Conservation (phyloP, 495 filamentous ascomycete species). For the Neohortaea acidophila region DNA sequence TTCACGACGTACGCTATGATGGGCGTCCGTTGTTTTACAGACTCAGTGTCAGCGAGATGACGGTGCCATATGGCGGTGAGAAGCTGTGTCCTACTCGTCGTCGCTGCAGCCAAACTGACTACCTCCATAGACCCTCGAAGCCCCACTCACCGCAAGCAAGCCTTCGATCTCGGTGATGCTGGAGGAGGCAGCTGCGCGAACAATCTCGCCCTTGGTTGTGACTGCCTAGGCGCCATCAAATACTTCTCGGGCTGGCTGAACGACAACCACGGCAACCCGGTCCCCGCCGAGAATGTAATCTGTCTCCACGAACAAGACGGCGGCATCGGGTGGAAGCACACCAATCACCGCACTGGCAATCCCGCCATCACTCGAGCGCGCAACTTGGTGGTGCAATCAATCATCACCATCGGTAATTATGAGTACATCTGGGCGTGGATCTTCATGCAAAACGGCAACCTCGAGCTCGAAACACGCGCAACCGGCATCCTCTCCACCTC, state of each 20-base stretch:
- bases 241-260: conserved; percentile 18
- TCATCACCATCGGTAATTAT: conserved; percentile 24
- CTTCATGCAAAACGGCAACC: conserved; percentile 18
- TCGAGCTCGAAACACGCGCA: conserved; percentile 21
- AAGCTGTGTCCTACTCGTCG: conserved; percentile 23
- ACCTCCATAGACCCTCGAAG: conserved; percentile 28
- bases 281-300: conserved; percentile 18
- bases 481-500: conserved; percentile 22
- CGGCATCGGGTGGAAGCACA: conserved; percentile 23
- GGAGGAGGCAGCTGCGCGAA: conserved; percentile 23
- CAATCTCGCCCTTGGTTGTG: conserved; percentile 25
- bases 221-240: conserved; percentile 24
- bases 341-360: conserved; percentile 18
- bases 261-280: conserved; percentile 12
- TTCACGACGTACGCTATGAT: conserved; percentile 45
- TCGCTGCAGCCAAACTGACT: not conserved
- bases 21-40: conserved; percentile 53
- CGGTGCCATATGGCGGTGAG: conserved; percentile 50
- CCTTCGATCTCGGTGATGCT: conserved; percentile 26
- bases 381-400: conserved; percentile 21
- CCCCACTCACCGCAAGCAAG: conserved; percentile 25
- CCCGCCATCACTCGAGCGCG: conserved; percentile 17
- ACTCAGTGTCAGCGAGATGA: conserved; percentile 60
- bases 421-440: conserved; percentile 24
- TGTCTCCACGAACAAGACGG: conserved; percentile 22